Conservation (phyloP, 306 rosid genomes). For the Trichosanthes cucumerina region DNA sequence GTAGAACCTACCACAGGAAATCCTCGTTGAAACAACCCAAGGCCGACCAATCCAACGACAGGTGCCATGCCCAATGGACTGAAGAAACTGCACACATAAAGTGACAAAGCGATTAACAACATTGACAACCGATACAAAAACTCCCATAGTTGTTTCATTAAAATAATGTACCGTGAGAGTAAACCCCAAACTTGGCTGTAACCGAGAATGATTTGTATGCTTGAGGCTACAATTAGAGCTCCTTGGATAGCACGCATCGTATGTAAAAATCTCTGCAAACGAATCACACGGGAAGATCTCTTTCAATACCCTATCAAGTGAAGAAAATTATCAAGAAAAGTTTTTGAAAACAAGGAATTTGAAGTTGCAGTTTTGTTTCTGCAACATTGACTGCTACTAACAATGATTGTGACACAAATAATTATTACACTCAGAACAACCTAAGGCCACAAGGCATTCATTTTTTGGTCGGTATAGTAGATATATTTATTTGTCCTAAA, state of each 20-base stretch:
- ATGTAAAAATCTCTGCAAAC: constrained; percentile 94
- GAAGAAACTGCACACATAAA: constrained; percentile 59
- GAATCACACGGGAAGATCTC: constrained; percentile 74
- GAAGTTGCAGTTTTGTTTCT: constrained; percentile 14
- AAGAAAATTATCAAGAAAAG: constrained; percentile 41
- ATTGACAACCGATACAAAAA: not conserved
- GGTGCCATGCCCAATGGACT: constrained; percentile 99
- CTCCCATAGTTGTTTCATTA: not conserved
- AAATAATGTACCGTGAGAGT: constrained; percentile 54
- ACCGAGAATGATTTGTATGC: constrained; percentile 88
- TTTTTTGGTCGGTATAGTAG: not conserved
- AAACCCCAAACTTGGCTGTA: constrained; percentile 99
- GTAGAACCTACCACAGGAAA: constrained; percentile 61
- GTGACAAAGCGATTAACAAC: not conserved
- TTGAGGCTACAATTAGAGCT: constrained; percentile 86
- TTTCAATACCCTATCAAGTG: constrained; percentile 83
- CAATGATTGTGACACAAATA: constrained; percentile 11
- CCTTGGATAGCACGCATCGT: constrained; percentile 98
- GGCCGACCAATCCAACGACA: constrained; percentile 87
- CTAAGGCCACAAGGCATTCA: not conserved
- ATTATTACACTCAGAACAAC: not conserved
- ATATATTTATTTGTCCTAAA: not conserved
- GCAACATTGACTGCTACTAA: constrained; percentile 11
- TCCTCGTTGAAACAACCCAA: constrained; percentile 83
- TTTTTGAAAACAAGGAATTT: constrained; percentile 17